Percentiles rank a stretch among this genome's conserved stretches.
Conservation (phyloP, 139 green algal species). For the Chlorella sp. region DNA sequence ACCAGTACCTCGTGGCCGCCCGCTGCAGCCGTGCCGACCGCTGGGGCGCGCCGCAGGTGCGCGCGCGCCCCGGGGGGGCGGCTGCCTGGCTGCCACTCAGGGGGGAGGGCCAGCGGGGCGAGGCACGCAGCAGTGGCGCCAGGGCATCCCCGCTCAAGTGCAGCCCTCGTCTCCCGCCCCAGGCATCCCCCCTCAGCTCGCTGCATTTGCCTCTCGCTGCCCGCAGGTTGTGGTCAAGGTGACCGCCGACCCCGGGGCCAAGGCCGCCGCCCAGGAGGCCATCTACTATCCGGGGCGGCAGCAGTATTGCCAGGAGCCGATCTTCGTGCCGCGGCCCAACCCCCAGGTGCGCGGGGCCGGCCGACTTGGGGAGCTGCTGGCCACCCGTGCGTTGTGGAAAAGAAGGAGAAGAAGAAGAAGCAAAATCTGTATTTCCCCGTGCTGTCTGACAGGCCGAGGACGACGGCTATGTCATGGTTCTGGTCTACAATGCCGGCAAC, state of each 20-base stretch:
- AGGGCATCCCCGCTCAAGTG: too few species aligned
- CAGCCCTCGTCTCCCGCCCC: too few species aligned
- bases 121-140: too few species aligned
- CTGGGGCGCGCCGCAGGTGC: constrained; percentile 34
- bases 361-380: background rate
- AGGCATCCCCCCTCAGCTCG: too few species aligned
- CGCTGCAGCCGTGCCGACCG: background rate
- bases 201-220: too few species aligned
- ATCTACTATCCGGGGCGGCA: constrained; percentile 32
- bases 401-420: too few species aligned
- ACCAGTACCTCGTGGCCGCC: background rate
- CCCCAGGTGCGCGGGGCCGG: background rate
- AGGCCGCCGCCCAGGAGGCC: background rate
- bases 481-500: constrained; percentile 35
- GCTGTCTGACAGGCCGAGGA: constrained; percentile 49
- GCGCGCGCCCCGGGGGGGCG: background rate
- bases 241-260: constrained; percentile 10
- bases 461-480: constrained; percentile 53
- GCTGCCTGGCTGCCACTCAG: background rate
- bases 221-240: constrained; percentile 41
- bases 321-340: constrained; percentile 47
- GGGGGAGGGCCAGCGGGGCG: too few species aligned
- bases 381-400: background rate
- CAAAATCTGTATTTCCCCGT: too few species aligned
- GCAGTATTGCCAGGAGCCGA: constrained; percentile 39